phyloP scores from a whole-genome alignment of 495 filamentous ascomycete genomes.

The Penicillium angulare region DNA sequence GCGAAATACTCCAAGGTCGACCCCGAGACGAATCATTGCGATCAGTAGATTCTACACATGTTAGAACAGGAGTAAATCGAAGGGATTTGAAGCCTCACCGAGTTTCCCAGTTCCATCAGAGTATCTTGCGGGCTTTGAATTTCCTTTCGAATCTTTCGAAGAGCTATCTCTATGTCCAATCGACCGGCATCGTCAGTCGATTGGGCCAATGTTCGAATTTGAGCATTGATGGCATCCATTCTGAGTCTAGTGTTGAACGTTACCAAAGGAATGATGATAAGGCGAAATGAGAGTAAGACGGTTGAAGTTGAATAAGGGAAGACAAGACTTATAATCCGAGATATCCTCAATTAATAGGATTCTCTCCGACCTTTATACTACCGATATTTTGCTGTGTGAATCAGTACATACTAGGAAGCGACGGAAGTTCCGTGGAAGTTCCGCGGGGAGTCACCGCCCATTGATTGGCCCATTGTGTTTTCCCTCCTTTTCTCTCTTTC shows the following conservation, averaged over 20 bases:
- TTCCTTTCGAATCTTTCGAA: constrained; percentile 15
- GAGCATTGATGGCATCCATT: constrained; percentile 29
- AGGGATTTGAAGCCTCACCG: constrained; percentile 6
- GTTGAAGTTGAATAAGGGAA: not conserved
- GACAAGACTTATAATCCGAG: not conserved
- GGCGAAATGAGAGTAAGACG: no score
- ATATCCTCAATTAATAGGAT: not conserved
- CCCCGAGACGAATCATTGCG: constrained; percentile 26
- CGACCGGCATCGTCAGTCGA: constrained; percentile 21
- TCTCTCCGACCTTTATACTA: not conserved
- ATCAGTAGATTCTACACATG: constrained; percentile 20
- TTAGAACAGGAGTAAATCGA: not conserved
- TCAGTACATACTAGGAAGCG: no score
- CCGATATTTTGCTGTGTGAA: no score
- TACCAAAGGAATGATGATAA: no score
- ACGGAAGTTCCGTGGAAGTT: constrained; percentile 18
- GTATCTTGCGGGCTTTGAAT: constrained; percentile 23
- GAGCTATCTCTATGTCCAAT: constrained; percentile 17
- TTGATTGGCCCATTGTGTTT: constrained; percentile 12
- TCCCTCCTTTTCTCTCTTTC: not conserved
- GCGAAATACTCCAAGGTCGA: constrained; percentile 37
- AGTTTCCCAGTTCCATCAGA: constrained; percentile 13
- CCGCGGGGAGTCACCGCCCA: constrained; percentile 14
- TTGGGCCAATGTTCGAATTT: constrained; percentile 21
- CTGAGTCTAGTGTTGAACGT: no score